Conservation (phyloP, 2,329 filamentous ascomycete species). For the Leptographium wingfieldii region DNA sequence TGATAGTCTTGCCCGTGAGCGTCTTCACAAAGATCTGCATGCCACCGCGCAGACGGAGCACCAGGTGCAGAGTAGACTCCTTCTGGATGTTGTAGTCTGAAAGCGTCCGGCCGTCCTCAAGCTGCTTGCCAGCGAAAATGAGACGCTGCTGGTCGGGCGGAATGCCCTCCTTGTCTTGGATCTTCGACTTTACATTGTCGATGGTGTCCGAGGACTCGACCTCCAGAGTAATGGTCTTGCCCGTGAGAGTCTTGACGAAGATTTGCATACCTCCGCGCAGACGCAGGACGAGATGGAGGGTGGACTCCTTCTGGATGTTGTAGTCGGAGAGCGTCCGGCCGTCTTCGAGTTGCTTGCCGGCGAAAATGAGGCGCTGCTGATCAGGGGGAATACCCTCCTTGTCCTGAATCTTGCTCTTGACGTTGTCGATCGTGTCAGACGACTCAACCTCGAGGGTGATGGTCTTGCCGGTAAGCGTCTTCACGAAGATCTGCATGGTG, state of each 20-base stretch:
- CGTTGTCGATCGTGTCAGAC: conserved; percentile 85
- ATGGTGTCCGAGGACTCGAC: conserved; percentile 85
- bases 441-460: conserved; percentile 77
- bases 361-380: conserved; percentile 85
- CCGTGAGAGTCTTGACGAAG: conserved; percentile 77
- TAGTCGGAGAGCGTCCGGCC: conserved; percentile 68
- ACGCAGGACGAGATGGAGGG: conserved; percentile 62
- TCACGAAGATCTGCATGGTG: conserved; percentile 92
- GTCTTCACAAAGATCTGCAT: conserved; percentile 88
- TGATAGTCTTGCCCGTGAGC: conserved; percentile 86
- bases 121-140: conserved; percentile 93
- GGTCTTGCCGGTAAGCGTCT: conserved; percentile 89
- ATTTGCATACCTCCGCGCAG: conserved; percentile 56
- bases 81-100: conserved; percentile 96
- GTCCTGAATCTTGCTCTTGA: conserved; percentile 83
- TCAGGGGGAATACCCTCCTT: conserved; percentile 84
- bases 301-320: conserved; percentile 61
- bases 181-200: conserved; percentile 95
- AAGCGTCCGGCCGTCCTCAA: conserved; percentile 85
- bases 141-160: conserved; percentile 91
- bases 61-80: conserved; percentile 74
- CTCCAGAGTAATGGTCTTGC: conserved; percentile 88
- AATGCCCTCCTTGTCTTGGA: conserved; percentile 96
- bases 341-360: conserved; percentile 38
- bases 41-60: conserved; percentile 78